Evolutionary conservation across 2,329 filamentous ascomycete species (phyloP).

Genomic region (Moelleriella libera): DNA sequence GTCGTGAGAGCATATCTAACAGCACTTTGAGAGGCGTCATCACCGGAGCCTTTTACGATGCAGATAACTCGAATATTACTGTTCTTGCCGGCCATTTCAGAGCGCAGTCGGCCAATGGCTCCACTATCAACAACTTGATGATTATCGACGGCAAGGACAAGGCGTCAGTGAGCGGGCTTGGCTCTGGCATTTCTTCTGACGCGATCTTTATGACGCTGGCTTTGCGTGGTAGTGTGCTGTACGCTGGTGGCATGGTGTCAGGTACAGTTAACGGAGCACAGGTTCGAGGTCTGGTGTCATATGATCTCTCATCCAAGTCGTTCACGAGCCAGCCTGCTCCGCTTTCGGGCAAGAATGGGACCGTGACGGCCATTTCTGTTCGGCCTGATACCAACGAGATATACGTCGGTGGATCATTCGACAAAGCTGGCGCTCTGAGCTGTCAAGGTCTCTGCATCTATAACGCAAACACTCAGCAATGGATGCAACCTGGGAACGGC

Average conservation of each 20-base stretch:
- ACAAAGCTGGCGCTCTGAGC: conserved; percentile 66
- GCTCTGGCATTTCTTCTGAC: conserved; percentile 48
- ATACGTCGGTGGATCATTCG: conserved; percentile 77
- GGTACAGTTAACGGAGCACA: conserved; percentile 50
- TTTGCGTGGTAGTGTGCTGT: conserved; percentile 53
- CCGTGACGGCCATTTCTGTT: conserved; percentile 63
- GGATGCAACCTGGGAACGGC: conserved; percentile 64
- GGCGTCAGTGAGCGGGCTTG: conserved; percentile 55
- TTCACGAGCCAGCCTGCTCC: conserved; percentile 63
- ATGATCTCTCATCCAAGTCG: conserved; percentile 52
- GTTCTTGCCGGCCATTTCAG: conserved; percentile 80
- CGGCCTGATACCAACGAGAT: conserved; percentile 59
- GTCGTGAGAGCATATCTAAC: conserved; percentile 29
- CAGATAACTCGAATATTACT: conserved; percentile 62
- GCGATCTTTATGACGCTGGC: conserved; percentile 66
- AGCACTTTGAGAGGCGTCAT: conserved; percentile 51
- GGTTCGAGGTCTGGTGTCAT: conserved; percentile 65
- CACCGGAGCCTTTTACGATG: conserved; percentile 63
- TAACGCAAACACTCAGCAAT: conserved; percentile 55
- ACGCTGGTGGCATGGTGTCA: conserved; percentile 67
- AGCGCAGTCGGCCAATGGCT: conserved; percentile 52
- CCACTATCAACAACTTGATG: conserved; percentile 62
- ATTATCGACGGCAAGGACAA: conserved; percentile 66
- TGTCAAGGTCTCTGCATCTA: conserved; percentile 77
- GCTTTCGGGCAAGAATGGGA: conserved; percentile 53